These are phyloP conservation scores for Talaromyces ruber DNA, from an alignment of 495 filamentous ascomycete genomes.

Conservation along the genomic window DNA sequence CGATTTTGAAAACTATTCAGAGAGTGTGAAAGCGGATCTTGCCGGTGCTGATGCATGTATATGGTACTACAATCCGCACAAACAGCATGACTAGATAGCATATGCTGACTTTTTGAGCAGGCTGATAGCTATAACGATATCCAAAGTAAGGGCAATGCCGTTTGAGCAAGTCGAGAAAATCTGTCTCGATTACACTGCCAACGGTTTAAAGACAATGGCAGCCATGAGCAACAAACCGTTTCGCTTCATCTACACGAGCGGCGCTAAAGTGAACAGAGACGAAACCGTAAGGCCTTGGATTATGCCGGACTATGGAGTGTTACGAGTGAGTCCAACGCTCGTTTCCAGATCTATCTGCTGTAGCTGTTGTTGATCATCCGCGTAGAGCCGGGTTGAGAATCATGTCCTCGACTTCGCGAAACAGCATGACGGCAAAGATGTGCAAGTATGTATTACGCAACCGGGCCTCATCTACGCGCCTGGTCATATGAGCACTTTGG, in stretches of 20 bases:
- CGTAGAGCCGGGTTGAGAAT: slow-evolving; percentile 34
- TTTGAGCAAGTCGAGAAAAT: slow-evolving; percentile 32
- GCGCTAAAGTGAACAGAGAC: slow-evolving; percentile 27
- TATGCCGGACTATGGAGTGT: slow-evolving; percentile 28
- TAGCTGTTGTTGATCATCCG: background rate
- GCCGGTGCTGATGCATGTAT: slow-evolving; percentile 43
- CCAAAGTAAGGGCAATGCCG: slow-evolving; percentile 19
- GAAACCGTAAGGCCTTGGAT: slow-evolving; percentile 23
- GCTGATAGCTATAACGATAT: slow-evolving; percentile 36
- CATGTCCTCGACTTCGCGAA: slow-evolving; percentile 28
- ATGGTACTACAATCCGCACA: slow-evolving; percentile 23
- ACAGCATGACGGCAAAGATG: slow-evolving; percentile 14
- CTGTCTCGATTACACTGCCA: slow-evolving; percentile 32
- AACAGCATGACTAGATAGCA: too few species aligned
- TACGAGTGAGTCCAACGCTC: slow-evolving; percentile 26
- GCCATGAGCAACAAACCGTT: slow-evolving; percentile 11
- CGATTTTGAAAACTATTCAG: slow-evolving; percentile 34
- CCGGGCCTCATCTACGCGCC: slow-evolving; percentile 27
- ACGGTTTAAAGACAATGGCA: slow-evolving; percentile 28
- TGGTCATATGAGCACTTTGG: slow-evolving; percentile 8
- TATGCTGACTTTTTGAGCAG: slow-evolving; percentile 9
- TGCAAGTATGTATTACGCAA: slow-evolving; percentile 29
- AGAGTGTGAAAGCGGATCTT: slow-evolving; percentile 30
- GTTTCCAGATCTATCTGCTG: too few species aligned
- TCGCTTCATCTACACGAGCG: slow-evolving; percentile 41